These are phyloP conservation scores for Colletotrichum lindemuthianum DNA, from an alignment of 2,329 filamentous ascomycete species.

Conservation along the genomic window DNA sequence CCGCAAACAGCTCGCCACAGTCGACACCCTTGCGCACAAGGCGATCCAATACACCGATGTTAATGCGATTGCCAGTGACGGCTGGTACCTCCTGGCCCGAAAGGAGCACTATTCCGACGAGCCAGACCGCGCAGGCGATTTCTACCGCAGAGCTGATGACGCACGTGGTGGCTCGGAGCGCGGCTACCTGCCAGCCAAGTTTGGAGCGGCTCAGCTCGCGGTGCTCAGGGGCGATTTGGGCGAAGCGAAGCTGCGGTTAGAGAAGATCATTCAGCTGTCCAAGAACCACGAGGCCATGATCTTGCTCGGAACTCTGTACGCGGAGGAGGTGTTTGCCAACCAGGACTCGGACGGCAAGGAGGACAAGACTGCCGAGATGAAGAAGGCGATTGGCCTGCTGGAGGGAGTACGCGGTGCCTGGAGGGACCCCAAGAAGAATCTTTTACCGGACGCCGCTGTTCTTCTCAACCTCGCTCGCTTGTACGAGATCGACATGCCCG, in stretches of 20 bases:
- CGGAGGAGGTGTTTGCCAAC: constrained; percentile 89
- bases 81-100: constrained; percentile 93
- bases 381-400: constrained; percentile 85
- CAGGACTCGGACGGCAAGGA: constrained; percentile 80
- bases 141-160: constrained; percentile 90
- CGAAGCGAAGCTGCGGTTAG: constrained; percentile 90
- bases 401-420: constrained; percentile 87
- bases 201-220: constrained; percentile 90
- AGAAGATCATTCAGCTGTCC: constrained; percentile 91
- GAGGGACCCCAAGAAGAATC: constrained; percentile 91
- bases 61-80: constrained; percentile 95
- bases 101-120: constrained; percentile 90
- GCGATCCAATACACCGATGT: constrained; percentile 97
- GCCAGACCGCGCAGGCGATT: constrained; percentile 79
- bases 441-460: constrained; percentile 84
- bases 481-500: constrained; percentile 86
- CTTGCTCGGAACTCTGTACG: constrained; percentile 88
- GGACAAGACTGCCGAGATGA: constrained; percentile 85
- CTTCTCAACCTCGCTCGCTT: constrained; percentile 90
- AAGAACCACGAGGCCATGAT: constrained; percentile 91
- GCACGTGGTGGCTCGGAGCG: constrained; percentile 91
- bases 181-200: constrained; percentile 93
- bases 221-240: constrained; percentile 86
- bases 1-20: constrained; percentile 81
- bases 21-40: constrained; percentile 88